These are phyloP conservation scores for Debaryomyces singareniensis DNA, from an alignment of 1,139 yeast genomes.

Conservation along the genomic window DNA sequence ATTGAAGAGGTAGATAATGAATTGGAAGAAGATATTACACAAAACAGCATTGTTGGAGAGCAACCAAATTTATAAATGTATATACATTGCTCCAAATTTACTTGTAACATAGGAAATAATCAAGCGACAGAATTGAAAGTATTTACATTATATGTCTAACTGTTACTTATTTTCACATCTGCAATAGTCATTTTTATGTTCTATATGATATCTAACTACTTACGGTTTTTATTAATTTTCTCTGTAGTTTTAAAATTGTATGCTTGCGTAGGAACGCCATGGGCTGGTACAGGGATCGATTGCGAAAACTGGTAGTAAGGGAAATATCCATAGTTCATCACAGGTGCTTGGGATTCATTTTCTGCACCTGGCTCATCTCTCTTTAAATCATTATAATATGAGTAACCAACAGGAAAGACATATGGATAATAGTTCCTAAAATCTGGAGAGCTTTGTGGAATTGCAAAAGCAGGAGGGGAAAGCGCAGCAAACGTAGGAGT, in stretches of 20 bases:
- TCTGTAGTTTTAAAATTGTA: neutral
- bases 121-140: no score
- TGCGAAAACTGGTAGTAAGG: constrained; percentile 6
- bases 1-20: constrained; percentile 29
- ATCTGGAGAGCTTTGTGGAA: constrained; percentile 6
- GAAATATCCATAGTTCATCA: constrained; percentile 1
- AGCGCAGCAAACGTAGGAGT: constrained; percentile 6
- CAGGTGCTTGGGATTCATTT: neutral
- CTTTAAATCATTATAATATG: neutral
- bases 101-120: no score
- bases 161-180: no score
- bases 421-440: constrained; percentile 7
- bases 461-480: constrained; percentile 2
- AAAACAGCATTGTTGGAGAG: no score
- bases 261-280: neutral
- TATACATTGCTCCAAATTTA: no score
- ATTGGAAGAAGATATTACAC: no score
- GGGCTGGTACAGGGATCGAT: no score
- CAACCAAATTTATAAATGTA: no score
- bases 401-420: constrained; percentile 4
- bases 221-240: neutral
- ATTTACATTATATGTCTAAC: no score
- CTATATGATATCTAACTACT: no score
- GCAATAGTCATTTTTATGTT: no score
- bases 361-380: neutral